Evolutionary conservation across 805 yeast species (phyloP).

Genomic region (Starmerella bombi): DNA sequence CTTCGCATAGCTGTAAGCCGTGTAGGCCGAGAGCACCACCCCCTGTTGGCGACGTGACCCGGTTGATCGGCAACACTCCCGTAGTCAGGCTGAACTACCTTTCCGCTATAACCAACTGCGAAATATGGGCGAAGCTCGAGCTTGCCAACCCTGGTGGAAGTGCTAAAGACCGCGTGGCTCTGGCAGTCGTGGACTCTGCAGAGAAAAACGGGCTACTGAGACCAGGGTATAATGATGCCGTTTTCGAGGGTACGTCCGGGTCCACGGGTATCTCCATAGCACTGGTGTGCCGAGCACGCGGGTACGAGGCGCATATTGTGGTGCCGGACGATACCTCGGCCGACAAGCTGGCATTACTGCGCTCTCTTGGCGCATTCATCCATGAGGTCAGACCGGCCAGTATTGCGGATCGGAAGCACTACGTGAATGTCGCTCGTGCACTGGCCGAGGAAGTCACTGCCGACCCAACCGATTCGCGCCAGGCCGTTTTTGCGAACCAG

Average conservation of each 20-base stretch:
- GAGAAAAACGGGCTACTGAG: constrained; percentile 45
- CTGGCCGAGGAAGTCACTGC: constrained; percentile 41
- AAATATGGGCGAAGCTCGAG: constrained; percentile 78
- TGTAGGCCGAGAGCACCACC: too few species aligned
- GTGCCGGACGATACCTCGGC: constrained; percentile 84
- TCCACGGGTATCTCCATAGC: constrained; percentile 94
- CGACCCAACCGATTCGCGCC: constrained; percentile 28
- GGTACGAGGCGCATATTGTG: constrained; percentile 85
- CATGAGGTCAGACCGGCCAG: constrained; percentile 89
- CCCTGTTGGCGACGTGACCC: constrained; percentile 57
- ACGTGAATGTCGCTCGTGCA: constrained; percentile 72
- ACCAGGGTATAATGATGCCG: constrained; percentile 53
- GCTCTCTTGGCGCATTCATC: constrained; percentile 65
- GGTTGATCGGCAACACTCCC: constrained; percentile 84
- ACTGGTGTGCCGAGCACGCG: constrained; percentile 73
- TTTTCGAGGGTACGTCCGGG: constrained; percentile 93
- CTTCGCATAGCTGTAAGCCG: too few species aligned
- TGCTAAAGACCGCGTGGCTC: constrained; percentile 88
- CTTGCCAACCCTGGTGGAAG: constrained; percentile 85
- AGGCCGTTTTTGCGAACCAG: constrained; percentile 85
- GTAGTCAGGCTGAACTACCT: constrained; percentile 60
- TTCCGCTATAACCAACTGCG: constrained; percentile 60
- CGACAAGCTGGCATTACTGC: constrained; percentile 64
- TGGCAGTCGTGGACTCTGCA: constrained; percentile 61
- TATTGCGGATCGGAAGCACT: constrained; percentile 84